Conservation (phyloP, 768 basidiomycete species). For the Boletales sp. region DNA sequence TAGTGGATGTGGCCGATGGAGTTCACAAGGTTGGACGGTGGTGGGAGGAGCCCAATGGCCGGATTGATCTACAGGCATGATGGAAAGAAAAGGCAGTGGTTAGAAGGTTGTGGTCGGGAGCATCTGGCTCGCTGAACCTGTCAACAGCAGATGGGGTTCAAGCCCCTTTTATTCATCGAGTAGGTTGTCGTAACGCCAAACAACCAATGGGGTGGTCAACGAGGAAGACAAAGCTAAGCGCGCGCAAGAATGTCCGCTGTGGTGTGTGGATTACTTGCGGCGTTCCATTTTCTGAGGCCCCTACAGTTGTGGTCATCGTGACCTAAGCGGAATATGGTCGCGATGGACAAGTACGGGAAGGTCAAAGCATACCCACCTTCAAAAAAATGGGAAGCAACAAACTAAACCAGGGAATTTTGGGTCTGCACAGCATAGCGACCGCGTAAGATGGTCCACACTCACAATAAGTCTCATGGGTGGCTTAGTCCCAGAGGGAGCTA, state of each 20-base stretch:
- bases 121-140: background rate
- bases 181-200: background rate
- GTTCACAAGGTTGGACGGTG: constrained; percentile 2
- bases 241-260: background rate
- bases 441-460: too few relatives aligned
- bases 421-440: too few relatives aligned
- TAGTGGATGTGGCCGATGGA: background rate
- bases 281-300: too few relatives aligned
- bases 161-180: constrained; percentile 4
- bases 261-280: background rate
- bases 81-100: background rate
- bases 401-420: too few relatives aligned
- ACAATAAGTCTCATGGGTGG: too few relatives aligned
- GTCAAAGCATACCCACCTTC: too few relatives aligned
- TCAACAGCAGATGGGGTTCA: background rate
- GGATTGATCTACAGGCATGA: constrained; percentile 1
- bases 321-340: too few relatives aligned
- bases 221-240: background rate
- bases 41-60: constrained; percentile 3
- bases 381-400: too few relatives aligned
- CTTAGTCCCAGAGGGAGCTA: too few relatives aligned
- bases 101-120: background rate
- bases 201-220: constrained; percentile 3
- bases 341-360: too few relatives aligned
- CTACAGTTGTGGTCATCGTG: too few relatives aligned